Evolutionary conservation across 2,329 filamentous ascomycete genomes (phyloP), one percentile per base, ranked within the genome.

Genomic region (Ophiostoma ips): DNA sequence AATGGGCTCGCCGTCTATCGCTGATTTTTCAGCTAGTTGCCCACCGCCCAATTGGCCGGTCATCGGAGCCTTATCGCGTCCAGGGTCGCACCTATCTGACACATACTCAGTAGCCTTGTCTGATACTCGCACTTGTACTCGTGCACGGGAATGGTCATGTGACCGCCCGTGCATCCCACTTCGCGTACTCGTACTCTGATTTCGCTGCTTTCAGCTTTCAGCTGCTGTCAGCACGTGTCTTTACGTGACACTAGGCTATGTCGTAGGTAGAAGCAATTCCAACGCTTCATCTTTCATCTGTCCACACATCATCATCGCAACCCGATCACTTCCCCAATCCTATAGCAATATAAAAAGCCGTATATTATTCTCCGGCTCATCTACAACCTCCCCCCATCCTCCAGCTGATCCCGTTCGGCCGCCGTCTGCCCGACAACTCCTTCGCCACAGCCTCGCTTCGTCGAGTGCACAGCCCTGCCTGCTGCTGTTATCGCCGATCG

Each of bases 21-120:
- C 18, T 46, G 44, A 46, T 46, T 46, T 46, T 46, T 46, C 31
- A 30, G 40, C 19, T 41, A 43, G 40, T 15, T 43, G 30, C 40
- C 38, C 40, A 43, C 43, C 30, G 28, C 28, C 30, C 28, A 13
- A 45, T 6, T 30, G 6, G 35, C 24, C 36, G 38, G 19, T 35
- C 36, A 48, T 48, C 50, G 50, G 50, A 51, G 44, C 43, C 37
- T 45, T n/a, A 47, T 50, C 44, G 46, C n/a, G 40, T 12, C 30
- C 24, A 30, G 40, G 40, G 40, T 30, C 40, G 28, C 28, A 6
- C 13, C n/a, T n/a, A n/a, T n/a, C n/a, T n/a, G n/a, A n/a, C 21
- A 30, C 15, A 43, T 28, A 24, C 19, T 24, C 19, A 41, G 38
- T 21, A 21, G 38, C 21, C 28, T 28, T 41, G 19, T 15, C 38